Evolutionary conservation across 257 asterid species (phyloP).

Genomic region (Fraxinus excelsior): DNA sequence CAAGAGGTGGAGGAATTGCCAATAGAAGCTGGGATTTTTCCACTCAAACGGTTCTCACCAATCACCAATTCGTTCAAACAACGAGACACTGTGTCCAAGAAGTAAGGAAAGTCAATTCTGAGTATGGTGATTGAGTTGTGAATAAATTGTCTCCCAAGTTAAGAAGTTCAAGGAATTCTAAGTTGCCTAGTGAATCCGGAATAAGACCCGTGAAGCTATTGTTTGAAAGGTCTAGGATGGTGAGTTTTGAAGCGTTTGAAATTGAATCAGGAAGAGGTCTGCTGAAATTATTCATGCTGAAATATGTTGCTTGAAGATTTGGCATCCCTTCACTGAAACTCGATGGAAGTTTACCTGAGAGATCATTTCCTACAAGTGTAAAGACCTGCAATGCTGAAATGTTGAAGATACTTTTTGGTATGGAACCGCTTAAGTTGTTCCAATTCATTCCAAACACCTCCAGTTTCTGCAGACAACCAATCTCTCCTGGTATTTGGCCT

Average conservation of each 20-base stretch:
- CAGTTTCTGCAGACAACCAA: constrained; percentile 35
- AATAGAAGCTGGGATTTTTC: constrained; percentile 22
- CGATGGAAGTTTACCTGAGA: constrained; percentile 33
- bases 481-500: constrained; percentile 40
- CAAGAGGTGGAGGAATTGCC: constrained; percentile 24
- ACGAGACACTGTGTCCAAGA: constrained; percentile 30
- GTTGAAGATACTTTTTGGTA: constrained; percentile 35
- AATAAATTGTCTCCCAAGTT: constrained; percentile 27
- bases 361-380: neutral
- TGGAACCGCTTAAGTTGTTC: neutral
- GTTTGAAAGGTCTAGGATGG: neutral
- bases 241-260: constrained; percentile 30
- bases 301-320: constrained; percentile 29
- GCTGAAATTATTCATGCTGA: constrained; percentile 23
- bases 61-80: neutral
- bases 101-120: constrained; percentile 19
- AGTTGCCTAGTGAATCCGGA: constrained; percentile 32
- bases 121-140: neutral
- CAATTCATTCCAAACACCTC: constrained; percentile 8
- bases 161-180: constrained; percentile 28
- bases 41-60: constrained; percentile 7
- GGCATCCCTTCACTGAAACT: constrained; percentile 23
- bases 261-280: constrained; percentile 29
- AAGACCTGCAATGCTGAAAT: constrained; percentile 29
- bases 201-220: no score